Conservation (phyloP, 768 basidiomycete species). For the Pholiota molesta region DNA sequence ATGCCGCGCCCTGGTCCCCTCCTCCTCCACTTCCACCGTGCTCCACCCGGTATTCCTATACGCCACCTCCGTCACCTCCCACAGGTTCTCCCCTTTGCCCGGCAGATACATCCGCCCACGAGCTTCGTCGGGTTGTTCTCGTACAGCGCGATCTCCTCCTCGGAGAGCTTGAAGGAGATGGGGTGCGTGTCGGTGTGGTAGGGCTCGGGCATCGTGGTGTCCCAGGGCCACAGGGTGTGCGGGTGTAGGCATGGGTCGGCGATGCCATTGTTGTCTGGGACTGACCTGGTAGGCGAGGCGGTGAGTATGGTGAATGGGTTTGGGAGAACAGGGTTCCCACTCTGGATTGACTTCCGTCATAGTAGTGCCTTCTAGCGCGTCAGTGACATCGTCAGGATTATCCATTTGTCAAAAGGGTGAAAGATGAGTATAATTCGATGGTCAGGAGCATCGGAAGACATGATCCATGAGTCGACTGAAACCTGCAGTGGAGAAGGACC, state of each 20-base stretch:
- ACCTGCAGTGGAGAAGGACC: background rate
- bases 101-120: conserved; percentile 8
- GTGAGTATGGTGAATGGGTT: too few species aligned
- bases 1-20: conserved; percentile 1
- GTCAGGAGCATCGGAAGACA: too few species aligned
- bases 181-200: conserved; percentile 13
- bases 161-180: background rate
- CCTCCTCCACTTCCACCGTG: background rate
- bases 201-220: background rate
- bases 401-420: too few species aligned
- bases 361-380: too few species aligned
- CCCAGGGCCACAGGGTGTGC: background rate
- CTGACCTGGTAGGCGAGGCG: too few species aligned
- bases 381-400: too few species aligned
- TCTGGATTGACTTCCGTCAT: too few species aligned
- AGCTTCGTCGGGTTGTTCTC: conserved; percentile 3
- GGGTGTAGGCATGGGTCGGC: too few species aligned
- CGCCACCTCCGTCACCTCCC: conserved; percentile 7
- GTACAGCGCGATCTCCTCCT: conserved; percentile 1
- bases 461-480: background rate
- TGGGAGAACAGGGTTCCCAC: too few species aligned
- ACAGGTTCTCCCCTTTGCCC: conserved; percentile 7
- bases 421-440: too few species aligned
- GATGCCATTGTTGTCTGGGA: background rate
- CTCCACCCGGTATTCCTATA: conserved; percentile 1